Base-by-base conservation (phyloP, 352 stramenopile genomes). In the Globisporangium emineosum region DNA sequence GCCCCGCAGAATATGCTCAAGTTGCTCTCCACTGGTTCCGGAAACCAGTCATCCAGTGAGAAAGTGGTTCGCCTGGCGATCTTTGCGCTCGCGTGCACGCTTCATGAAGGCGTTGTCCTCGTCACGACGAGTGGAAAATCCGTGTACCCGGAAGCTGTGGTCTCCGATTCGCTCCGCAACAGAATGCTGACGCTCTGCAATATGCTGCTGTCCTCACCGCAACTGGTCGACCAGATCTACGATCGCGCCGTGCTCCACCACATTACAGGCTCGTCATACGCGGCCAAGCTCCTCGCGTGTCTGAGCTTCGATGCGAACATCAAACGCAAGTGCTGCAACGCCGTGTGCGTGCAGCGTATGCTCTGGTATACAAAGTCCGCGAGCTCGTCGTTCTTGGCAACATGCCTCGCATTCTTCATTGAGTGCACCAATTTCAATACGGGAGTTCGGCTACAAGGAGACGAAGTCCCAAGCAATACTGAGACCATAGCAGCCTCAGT, bases 1-100 rank as follows among this genome's bases (percentile, higher is more conserved):
- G 75, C 69, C 0, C 70, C 78, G 0, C 65, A 75, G 7, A 78
- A 83, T 33, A 57, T 91, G 5, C 57, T 88, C 21, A 79, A 87
- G 32, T 60, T 89, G n/a, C 50, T 91, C 25, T 42, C 37, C 10
- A 49, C 25, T 66, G 8, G 49, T n/a, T 5, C 37, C n/a, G 37
- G 37, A 5, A 45, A 21, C 37, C 37, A 45, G 37, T 6, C 37
- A 19, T 45, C n/a, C 29, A n/a, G 83, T 15, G 77, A 83, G 21
- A 70, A 80, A 13, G 75, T 82, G 4, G 60, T 60, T 8, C 62
- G 78, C 1, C 52, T 86, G 4, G 66, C 65, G 7, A 71, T 90
- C 10, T 91, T 90, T 59, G 80, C 80, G 1, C 57, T 89, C 3
- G 73, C 70, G 0, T 69, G 68, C 3, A 59, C 78, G 17, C 69